Conservation (phyloP, 805 yeast species). For the Barnettozyma sp. region DNA sequence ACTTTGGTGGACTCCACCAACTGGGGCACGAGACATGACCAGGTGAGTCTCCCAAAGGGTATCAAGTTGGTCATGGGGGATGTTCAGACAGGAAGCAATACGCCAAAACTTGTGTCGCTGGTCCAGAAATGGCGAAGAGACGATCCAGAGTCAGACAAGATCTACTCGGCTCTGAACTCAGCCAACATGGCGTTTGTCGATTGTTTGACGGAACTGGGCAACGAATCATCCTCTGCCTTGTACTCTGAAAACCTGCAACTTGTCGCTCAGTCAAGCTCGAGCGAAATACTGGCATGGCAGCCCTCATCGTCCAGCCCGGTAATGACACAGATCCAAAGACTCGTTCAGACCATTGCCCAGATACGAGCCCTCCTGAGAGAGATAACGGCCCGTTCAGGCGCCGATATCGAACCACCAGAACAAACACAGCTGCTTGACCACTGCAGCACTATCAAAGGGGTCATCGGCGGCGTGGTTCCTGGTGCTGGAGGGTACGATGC, state of each 20-base stretch:
- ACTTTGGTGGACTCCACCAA: slow-evolving; percentile 34
- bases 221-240: slow-evolving; percentile 23
- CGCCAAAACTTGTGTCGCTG: slow-evolving; percentile 79
- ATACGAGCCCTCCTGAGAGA: slow-evolving; percentile 54
- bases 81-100: slow-evolving; percentile 85
- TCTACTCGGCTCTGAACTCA: slow-evolving; percentile 50
- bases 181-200: slow-evolving; percentile 54
- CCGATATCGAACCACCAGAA: slow-evolving; percentile 77
- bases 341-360: slow-evolving; percentile 35
- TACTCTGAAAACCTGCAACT: slow-evolving; percentile 30
- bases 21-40: slow-evolving; percentile 57
- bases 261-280: slow-evolving; percentile 13
- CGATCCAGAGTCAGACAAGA: slow-evolving; percentile 40
- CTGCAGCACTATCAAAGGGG: slow-evolving; percentile 57
- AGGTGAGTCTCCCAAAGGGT: slow-evolving; percentile 60
- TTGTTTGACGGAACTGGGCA: slow-evolving; percentile 36
- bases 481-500: slow-evolving; percentile 99
- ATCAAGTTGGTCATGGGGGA: slow-evolving; percentile 85
- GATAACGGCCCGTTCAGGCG: slow-evolving; percentile 62
- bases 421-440: slow-evolving; percentile 68
- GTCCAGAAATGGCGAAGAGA: slow-evolving; percentile 63
- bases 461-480: slow-evolving; percentile 93
- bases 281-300: slow-evolving; percentile 6
- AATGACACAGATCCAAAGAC: slow-evolving; percentile 26
- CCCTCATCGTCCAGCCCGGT: too few species aligned